Base-by-base conservation (phyloP, 129 eudicot genomes). In the Pulicaria dysenterica region DNA sequence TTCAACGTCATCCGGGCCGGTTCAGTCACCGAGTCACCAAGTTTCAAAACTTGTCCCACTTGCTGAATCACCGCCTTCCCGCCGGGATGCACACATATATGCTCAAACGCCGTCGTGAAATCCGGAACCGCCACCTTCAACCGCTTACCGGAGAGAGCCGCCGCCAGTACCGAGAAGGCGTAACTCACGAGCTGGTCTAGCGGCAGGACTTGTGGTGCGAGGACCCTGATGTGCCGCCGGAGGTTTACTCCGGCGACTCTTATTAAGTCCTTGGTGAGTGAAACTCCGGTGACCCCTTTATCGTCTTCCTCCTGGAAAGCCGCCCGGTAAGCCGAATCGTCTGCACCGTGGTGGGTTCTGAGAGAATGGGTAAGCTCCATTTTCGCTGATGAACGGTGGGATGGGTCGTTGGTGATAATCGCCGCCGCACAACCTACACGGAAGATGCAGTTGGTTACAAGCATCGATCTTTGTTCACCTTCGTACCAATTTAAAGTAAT, bases 41-140 rank as follows among this genome's bases (percentile, higher is more conserved):
- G 67, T 34, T 76, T 49, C 77, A 92, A 13, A 38, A 83, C 89
- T 48, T 84, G 86, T 3, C 77, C 86, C 31, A 92, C 88, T 38
- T 83, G 84, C 75, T 85, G 89, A 40, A 92, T 86, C 72, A 92
- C 96, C 0, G 98, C 98, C 76, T 92, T 91, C 37, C 97, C 97
- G 0, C 97, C 97, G 4, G 96, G 85, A 59, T 91, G 97, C 56
- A 89, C 82, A 36, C 96, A 92, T 36, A 92, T 76, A 59, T 92
- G 98, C 34, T 89, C 86, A 36, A 89, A 86, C 4, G 96, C 91
- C 8, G 70, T 77, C 41, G 85, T 81, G 37, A 92, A 92, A 11
- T 92, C 95, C 19, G 91, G 97, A 67, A 84, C 86, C 6, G 51
- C 50, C 3, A 92, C 83, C 63, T 91, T 88, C 13, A 73, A 45